These are phyloP conservation scores for Fusarium abutilonis DNA, from an alignment of 2,329 filamentous ascomycete species.

Conservation along the genomic window DNA sequence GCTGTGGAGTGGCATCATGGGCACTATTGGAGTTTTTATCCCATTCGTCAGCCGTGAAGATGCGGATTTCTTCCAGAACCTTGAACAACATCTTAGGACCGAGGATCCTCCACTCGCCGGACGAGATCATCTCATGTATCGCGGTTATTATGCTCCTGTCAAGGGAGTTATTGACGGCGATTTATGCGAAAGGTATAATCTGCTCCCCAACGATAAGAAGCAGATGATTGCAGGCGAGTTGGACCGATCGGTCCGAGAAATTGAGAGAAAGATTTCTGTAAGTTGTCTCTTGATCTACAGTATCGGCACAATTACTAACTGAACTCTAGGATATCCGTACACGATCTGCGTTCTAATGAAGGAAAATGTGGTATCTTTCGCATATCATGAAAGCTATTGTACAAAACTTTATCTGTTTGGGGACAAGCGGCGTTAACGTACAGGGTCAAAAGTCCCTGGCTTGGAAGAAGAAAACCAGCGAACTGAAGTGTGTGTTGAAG, in stretches of 20 bases:
- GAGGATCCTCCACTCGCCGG: conserved; percentile 91
- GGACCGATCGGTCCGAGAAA: conserved; percentile 88
- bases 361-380: conserved; percentile 37
- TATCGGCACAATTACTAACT: conserved; percentile 38
- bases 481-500: conserved; percentile 39
- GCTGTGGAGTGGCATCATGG: conserved; percentile 93
- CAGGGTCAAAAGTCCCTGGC: conserved; percentile 42
- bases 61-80: conserved; percentile 95
- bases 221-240: conserved; percentile 93
- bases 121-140: conserved; percentile 93
- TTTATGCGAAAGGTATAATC: conserved; percentile 88
- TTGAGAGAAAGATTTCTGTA: conserved; percentile 92
- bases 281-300: conserved; percentile 39
- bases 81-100: conserved; percentile 86
- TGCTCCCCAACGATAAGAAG: conserved; percentile 88
- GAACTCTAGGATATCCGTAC: conserved; percentile 64
- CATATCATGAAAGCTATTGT: conserved; percentile 42
- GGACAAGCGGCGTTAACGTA: conserved; percentile 46
- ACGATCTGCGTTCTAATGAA: conserved; percentile 64
- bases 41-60: conserved; percentile 93
- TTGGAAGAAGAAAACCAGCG: conserved; percentile 44
- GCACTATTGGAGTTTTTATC: conserved; percentile 91
- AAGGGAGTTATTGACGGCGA: conserved; percentile 98
- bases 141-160: conserved; percentile 94
- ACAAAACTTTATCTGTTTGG: conserved; percentile 43